phyloP scores from a whole-genome alignment of 2,329 filamentous ascomycete species.

The Verticillium albo-atrum region DNA sequence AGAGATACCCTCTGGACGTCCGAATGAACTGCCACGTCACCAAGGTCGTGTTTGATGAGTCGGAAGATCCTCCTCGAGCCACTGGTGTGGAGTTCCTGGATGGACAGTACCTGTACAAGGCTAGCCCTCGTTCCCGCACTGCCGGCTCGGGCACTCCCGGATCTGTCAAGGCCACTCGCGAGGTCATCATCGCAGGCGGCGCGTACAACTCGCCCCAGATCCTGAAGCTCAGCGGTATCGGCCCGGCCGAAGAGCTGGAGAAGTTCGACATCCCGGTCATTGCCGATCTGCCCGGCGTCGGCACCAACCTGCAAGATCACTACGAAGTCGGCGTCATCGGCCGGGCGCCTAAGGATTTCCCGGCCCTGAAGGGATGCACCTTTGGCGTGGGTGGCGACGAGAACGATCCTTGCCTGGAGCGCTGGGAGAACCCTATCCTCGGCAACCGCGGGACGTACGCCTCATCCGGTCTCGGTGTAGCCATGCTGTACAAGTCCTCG shows the following conservation, averaged over 20 bases:
- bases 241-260: constrained; percentile 34
- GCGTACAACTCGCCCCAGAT: constrained; percentile 50
- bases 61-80: constrained; percentile 31
- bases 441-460: constrained; percentile 35
- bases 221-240: constrained; percentile 45
- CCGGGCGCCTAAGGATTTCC: constrained; percentile 12
- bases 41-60: constrained; percentile 38
- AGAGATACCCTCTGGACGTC: constrained; percentile 53
- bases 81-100: constrained; percentile 44
- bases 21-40: constrained; percentile 41
- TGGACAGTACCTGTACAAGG: constrained; percentile 40
- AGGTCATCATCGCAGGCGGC: constrained; percentile 47
- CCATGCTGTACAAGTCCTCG: constrained; percentile 19
- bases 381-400: constrained; percentile 15
- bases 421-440: constrained; percentile 23
- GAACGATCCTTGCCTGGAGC: constrained; percentile 26
- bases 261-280: constrained; percentile 37
- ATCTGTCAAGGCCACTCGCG: constrained; percentile 29
- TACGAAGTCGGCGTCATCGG: constrained; percentile 35
- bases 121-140: constrained; percentile 29
- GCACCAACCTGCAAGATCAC: constrained; percentile 55
- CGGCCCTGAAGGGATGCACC: constrained; percentile 10
- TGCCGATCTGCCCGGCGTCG: constrained; percentile 52
- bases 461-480: constrained; percentile 12
- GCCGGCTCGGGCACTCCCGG: constrained; percentile 13